Evolutionary conservation across 192 early-diverging fungal genomes (phyloP), one percentile per base, ranked within the genome.

Genomic region (Coemansia sp.): DNA sequence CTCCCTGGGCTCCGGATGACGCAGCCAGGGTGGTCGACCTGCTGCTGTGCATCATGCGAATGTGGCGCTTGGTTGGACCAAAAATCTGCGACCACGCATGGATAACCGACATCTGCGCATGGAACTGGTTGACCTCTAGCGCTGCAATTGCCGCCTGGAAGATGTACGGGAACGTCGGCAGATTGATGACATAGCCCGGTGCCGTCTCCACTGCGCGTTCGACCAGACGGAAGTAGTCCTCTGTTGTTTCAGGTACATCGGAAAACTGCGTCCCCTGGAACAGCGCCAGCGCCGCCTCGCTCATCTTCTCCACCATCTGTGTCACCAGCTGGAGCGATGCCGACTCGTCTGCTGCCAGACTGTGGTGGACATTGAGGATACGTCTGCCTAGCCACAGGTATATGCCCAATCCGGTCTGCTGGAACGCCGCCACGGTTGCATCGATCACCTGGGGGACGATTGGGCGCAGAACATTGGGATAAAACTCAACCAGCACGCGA

Each of bases 301-400:
- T 92, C 57, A 96, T 50, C 7, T 81, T 75, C 48, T 89, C 83
- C 11, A 92, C 77, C 56, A 93, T 64, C 59, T 20, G 71, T 40
- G 42, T 86, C 55, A 31, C 90, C 75, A 55, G 81, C 66, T 55
- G 71, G 67, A 45, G 82, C 74, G 61, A 68, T 2, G 29, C 50
- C 0, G 72, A 47, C 28, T 75, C 66, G 6, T 72, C 68, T 31
- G 45, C 40, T 10, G 83, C 85, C 61, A 86, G 84, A 19, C 63
- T 71, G 15, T 64, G 84, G 86, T 88, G 87, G 41, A 85, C 83
- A 13, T 84, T 68, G 15, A 95, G 82, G 63, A 86, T 82, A 48
- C 87, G 83, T 5, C 72, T 70, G 25, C 87, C 81, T 2, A 90
- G 84, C 96, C 96, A 98, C 50, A 98, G 72, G 61, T 94, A 92